Base-by-base conservation (phyloP, 148 eudicot genomes). In the Persicaria maculosa region DNA sequence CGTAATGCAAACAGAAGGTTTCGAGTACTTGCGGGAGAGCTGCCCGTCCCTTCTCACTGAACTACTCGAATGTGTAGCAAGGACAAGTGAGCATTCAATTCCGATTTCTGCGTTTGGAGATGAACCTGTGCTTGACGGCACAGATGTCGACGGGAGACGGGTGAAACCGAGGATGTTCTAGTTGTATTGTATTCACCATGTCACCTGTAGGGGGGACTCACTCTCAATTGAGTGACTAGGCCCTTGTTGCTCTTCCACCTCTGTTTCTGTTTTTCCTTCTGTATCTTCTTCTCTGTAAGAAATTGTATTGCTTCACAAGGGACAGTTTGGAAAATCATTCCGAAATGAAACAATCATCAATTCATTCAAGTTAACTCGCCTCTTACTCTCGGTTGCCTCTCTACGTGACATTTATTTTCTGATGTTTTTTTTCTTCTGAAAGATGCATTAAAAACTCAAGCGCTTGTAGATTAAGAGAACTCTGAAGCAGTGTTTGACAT, bases 1-100 rank as follows among this genome's bases (percentile, higher is more conserved):
- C 71, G 98, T 93, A 46, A 93, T 93, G 98, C 98, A 91, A 79
- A 89, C 95, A 7, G 98, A 93, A 31, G 98, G 98, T 9, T 93
- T 89, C 40, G 95, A 90, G 45, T 90, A 93, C 86, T 85, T 93
- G 74, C 87, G 88, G 74, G 89, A 82, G 76, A 91, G 98, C 76
- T 93, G 98, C 80, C 97, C 98, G 0, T 64, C 86, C 9, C 86
- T 93, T 50, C 84, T 93, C 53, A 83, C 88, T 17, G 98, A 91
- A 73, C 87, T 93, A 25, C 84, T 93, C 77, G 90, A 87, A 61
- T 86, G 79, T 70, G 93, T 93, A 36, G 98, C 98, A 1, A 88
- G 84, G 78, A 78, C 83, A 73, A 85, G 72, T 48, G 90, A 93
- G 79, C 97, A 93, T 79, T 86, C 95, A 2, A 77, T 84, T 50